Percentiles rank a stretch among this genome's conserved stretches.
These are phyloP conservation scores for Podila verticillata DNA, from an alignment of 192 early-diverging fungal genomes.

Conservation along the genomic window DNA sequence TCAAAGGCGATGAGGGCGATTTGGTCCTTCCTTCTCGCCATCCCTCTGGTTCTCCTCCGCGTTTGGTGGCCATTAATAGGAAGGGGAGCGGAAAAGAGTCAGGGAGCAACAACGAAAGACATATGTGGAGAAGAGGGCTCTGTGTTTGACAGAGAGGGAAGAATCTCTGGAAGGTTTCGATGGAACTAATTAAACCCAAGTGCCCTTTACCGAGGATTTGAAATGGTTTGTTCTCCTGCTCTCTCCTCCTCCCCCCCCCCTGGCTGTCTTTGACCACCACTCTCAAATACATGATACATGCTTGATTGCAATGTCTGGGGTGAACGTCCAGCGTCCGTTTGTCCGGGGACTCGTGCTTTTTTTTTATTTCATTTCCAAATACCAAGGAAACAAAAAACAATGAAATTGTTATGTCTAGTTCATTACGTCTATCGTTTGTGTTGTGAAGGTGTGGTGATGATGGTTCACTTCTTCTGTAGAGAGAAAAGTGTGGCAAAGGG, in stretches of 20 bases:
- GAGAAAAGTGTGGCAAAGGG: background rate
- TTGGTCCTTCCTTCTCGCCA: too few species aligned
- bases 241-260: too few species aligned
- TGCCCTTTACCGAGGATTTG: too few species aligned
- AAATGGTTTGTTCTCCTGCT: too few species aligned
- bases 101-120: background rate
- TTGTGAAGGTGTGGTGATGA: background rate
- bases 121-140: background rate
- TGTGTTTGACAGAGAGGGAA: background rate
- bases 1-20: too few species aligned
- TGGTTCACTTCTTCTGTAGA: background rate
- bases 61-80: background rate
- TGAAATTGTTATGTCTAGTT: background rate
- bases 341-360: background rate
- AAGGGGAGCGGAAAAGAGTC: background rate
- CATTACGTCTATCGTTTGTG: background rate
- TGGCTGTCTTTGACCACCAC: too few species aligned
- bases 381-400: background rate
- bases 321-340: background rate
- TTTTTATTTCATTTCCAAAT: background rate
- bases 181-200: background rate
- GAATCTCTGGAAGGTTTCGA: slow-evolving; percentile 1
- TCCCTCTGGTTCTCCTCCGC: too few species aligned
- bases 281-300: too few species aligned
- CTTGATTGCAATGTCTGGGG: too few species aligned